phyloP scores from a whole-genome alignment of 192 early-diverging fungal genomes.

The Backusella sp. region DNA sequence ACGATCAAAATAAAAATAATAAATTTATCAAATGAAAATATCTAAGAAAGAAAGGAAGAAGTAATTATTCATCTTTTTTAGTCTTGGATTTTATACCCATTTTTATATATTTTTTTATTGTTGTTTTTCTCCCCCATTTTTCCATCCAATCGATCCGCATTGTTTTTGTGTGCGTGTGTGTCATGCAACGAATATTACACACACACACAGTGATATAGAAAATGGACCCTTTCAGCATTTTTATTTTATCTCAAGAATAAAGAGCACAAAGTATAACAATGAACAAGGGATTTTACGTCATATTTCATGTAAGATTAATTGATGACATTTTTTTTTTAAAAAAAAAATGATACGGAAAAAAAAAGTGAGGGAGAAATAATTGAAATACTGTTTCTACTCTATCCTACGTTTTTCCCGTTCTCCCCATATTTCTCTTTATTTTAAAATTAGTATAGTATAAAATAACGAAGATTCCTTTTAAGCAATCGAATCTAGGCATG shows the following conservation, averaged over 20 bases:
- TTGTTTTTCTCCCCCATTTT: not conserved
- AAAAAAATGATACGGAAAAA: not conserved
- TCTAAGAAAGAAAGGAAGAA: not conserved
- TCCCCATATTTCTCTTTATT: not conserved
- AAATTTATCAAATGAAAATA: not conserved
- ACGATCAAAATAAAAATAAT: not conserved
- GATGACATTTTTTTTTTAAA: not conserved
- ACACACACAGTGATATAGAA: not conserved
- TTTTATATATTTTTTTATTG: not conserved
- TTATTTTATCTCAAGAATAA: not conserved
- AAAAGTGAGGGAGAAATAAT: not conserved
- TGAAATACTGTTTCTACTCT: too few relatives aligned
- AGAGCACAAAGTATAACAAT: not conserved
- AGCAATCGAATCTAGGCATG: too few relatives aligned
- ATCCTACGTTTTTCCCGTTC: not conserved
- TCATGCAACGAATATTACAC: not conserved
- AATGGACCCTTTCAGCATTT: not conserved
- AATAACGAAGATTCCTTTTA: too few relatives aligned
- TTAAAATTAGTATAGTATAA: too few relatives aligned
- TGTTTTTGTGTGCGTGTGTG: not conserved
- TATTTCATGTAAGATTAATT: not conserved
- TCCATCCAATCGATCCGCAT: not conserved
- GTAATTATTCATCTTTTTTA: not conserved
- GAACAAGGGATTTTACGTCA: not conserved
- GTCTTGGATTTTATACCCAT: not conserved